Conservation (phyloP, 2,329 filamentous ascomycete genomes). For the Ophiostoma perfectum region DNA sequence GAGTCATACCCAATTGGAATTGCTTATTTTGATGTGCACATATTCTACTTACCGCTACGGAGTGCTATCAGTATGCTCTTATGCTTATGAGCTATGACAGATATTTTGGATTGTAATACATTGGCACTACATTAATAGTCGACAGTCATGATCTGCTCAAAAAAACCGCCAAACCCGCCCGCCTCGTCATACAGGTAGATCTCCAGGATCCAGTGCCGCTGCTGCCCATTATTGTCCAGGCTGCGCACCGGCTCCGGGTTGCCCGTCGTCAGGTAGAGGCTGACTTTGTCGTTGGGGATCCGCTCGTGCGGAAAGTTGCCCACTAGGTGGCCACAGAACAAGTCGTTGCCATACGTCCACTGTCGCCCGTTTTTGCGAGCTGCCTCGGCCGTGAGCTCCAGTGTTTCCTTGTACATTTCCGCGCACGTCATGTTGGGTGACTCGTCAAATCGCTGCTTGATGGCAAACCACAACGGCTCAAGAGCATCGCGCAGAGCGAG, state of each 20-base stretch:
- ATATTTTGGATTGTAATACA: not conserved
- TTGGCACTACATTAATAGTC: not conserved
- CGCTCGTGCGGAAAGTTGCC: conserved; percentile 21
- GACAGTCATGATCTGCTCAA: conserved; percentile 19
- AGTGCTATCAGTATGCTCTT: too few species aligned
- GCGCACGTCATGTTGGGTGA: conserved; percentile 13
- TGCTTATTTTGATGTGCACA: not conserved
- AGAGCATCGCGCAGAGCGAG: conserved; percentile 15
- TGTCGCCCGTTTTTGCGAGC: not conserved
- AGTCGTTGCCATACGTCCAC: conserved; percentile 17
- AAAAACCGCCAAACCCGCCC: conserved; percentile 16
- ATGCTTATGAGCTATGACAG: too few species aligned
- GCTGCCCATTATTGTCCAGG: conserved; percentile 13
- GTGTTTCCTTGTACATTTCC: conserved; percentile 12
- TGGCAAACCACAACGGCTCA: conserved; percentile 18
- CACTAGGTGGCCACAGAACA: conserved; percentile 17
- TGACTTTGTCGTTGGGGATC: conserved; percentile 18
- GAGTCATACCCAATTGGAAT: conserved; percentile 9
- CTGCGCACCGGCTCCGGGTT: conserved; percentile 13
- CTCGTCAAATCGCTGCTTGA: conserved; percentile 17
- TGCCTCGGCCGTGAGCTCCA: not conserved
- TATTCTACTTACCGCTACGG: too few species aligned
- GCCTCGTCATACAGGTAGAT: conserved; percentile 16
- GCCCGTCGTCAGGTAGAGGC: conserved; percentile 15
- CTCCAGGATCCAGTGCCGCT: conserved; percentile 21